These are phyloP conservation scores for Rubroboletus satanas DNA, from an alignment of 768 basidiomycete genomes.

Conservation along the genomic window DNA sequence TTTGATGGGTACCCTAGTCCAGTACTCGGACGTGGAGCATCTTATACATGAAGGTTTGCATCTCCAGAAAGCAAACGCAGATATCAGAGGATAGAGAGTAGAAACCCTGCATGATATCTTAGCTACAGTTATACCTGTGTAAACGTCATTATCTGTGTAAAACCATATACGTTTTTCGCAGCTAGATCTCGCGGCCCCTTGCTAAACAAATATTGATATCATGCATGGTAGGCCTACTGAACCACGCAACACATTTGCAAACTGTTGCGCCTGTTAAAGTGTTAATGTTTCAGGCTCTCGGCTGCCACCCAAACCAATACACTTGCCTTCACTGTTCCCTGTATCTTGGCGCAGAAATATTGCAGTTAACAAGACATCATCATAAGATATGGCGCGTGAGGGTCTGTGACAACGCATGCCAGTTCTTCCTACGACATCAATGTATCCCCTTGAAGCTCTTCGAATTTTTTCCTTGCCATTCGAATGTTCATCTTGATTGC, in stretches of 20 bases:
- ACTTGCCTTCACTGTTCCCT: neutral
- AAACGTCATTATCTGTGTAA: neutral
- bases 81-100: slow-evolving; percentile 29
- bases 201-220: neutral
- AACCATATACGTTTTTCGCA: neutral
- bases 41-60: slow-evolving; percentile 31
- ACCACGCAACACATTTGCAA: neutral
- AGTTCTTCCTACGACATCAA: slow-evolving; percentile 29
- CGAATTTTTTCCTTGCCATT: slow-evolving; percentile 82
- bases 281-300: neutral
- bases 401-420: neutral
- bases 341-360: neutral
- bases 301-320: neutral
- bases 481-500: slow-evolving; percentile 85
- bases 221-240: neutral
- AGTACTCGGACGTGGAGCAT: slow-evolving; percentile 57
- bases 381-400: neutral
- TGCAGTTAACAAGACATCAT: neutral
- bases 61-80: slow-evolving; percentile 49
- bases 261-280: no score
- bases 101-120: slow-evolving; percentile 11
- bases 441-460: slow-evolving; percentile 80
- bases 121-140: slow-evolving; percentile 6
- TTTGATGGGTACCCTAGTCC: slow-evolving; percentile 39
- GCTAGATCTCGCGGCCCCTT: neutral